These are phyloP conservation scores for Prunus campanulata DNA, from an alignment of 306 rosid species.

Conservation along the genomic window DNA sequence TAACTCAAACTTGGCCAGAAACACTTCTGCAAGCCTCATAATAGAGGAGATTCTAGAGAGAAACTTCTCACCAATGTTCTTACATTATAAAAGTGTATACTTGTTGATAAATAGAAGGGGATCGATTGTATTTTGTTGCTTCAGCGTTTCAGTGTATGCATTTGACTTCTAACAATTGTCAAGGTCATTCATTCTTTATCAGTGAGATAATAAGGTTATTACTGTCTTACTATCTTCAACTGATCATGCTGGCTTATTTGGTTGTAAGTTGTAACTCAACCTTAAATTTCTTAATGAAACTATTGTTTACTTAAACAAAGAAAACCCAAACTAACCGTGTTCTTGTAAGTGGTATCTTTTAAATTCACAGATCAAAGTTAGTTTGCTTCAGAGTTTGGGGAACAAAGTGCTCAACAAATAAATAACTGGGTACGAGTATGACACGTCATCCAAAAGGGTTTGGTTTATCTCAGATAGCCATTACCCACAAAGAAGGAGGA, in stretches of 20 bases:
- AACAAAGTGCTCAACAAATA: neutral
- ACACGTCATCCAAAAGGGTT: constrained; percentile 34
- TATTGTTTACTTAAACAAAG: neutral
- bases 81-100: neutral
- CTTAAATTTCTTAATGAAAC: neutral
- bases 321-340: neutral
- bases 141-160: neutral
- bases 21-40: neutral
- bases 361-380: neutral
- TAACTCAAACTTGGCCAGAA: neutral
- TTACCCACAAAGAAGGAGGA: constrained; percentile 17
- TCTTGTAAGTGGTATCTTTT: neutral
- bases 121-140: constrained; percentile 3
- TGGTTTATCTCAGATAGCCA: constrained; percentile 23
- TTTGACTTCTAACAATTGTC: neutral
- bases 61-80: neutral
- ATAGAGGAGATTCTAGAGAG: neutral
- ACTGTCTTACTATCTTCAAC: neutral
- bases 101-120: constrained; percentile 12
- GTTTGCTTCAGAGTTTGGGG: neutral
- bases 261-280: neutral
- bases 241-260: constrained; percentile 2
- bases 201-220: neutral
- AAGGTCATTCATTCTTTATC: neutral
- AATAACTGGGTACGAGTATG: constrained; percentile 29